Percentiles rank a stretch among this genome's conserved stretches.
phyloP scores from a whole-genome alignment of 163 green algal genomes.

The Volvox carteri region DNA sequence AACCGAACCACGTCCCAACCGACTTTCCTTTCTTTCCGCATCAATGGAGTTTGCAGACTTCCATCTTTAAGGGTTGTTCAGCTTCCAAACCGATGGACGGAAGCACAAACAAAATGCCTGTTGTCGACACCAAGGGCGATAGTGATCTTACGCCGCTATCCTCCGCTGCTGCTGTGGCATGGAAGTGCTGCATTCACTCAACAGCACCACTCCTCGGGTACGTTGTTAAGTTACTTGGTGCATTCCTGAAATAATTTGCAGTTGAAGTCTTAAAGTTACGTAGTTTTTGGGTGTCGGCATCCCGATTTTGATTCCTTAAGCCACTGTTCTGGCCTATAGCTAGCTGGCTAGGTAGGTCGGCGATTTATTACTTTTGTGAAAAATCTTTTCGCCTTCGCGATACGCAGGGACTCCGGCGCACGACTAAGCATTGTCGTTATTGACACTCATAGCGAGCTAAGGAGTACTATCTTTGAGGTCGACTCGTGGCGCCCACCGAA shows the following conservation, averaged over 20 bases:
- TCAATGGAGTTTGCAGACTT: not conserved
- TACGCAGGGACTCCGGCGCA: not conserved
- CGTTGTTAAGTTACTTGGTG: not conserved
- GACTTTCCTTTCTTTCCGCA: not conserved
- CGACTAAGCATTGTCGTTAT: slow-evolving; percentile 2
- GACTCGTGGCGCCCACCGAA: not conserved
- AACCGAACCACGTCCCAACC: no score
- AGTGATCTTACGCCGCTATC: no score
- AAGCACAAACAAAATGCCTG: not conserved
- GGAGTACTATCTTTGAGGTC: not conserved
- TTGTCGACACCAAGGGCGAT: not conserved
- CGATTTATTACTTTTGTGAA: not conserved
- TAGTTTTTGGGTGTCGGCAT: not conserved
- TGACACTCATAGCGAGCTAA: not conserved
- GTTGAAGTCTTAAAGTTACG: not conserved
- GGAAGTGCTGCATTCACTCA: slow-evolving; percentile 23
- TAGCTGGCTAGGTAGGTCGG: slow-evolving; percentile 3
- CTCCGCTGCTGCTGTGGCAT: not conserved
- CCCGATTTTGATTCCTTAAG: not conserved
- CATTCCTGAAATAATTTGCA: not conserved
- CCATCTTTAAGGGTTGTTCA: no score
- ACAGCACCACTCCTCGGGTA: not conserved
- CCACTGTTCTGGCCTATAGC: not conserved
- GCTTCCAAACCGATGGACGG: not conserved
- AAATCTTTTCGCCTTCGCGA: not conserved